Conservation (phyloP, 257 asterid species). For the Craterostigma plantagineum region DNA sequence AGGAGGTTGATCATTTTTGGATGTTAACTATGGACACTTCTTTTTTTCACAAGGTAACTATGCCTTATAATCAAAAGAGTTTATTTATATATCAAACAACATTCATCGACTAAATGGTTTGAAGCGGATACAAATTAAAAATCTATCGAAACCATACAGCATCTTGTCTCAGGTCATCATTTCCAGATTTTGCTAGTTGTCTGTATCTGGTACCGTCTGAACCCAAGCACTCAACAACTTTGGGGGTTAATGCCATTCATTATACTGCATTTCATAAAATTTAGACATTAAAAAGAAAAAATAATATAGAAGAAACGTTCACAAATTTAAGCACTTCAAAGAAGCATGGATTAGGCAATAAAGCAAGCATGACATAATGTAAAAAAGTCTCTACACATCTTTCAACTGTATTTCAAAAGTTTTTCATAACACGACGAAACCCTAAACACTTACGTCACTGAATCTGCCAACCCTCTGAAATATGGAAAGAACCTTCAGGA, state of each 20-base stretch:
- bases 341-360: too few relatives aligned
- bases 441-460: slow-evolving; percentile 58
- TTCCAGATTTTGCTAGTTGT: slow-evolving; percentile 97
- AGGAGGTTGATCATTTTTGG: too few relatives aligned
- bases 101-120: too few relatives aligned
- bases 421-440: too few relatives aligned
- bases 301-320: slow-evolving; percentile 9
- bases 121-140: too few relatives aligned
- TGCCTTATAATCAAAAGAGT: too few relatives aligned
- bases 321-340: slow-evolving; percentile 9
- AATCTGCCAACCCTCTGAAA: slow-evolving; percentile 80
- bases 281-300: background rate
- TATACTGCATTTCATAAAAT: slow-evolving; percentile 34
- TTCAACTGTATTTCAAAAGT: too few relatives aligned
- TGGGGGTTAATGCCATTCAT: slow-evolving; percentile 98
- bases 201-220: slow-evolving; percentile 82
- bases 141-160: slow-evolving; percentile 75
- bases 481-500: slow-evolving; percentile 72
- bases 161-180: slow-evolving; percentile 97
- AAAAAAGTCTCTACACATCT: too few relatives aligned
- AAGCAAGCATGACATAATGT: too few relatives aligned
- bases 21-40: too few relatives aligned
- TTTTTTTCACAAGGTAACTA: too few relatives aligned
- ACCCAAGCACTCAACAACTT: slow-evolving; percentile 92
- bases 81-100: too few relatives aligned